Conservation (phyloP, 139 green algal genomes). For the Desmodesmus armatus region DNA sequence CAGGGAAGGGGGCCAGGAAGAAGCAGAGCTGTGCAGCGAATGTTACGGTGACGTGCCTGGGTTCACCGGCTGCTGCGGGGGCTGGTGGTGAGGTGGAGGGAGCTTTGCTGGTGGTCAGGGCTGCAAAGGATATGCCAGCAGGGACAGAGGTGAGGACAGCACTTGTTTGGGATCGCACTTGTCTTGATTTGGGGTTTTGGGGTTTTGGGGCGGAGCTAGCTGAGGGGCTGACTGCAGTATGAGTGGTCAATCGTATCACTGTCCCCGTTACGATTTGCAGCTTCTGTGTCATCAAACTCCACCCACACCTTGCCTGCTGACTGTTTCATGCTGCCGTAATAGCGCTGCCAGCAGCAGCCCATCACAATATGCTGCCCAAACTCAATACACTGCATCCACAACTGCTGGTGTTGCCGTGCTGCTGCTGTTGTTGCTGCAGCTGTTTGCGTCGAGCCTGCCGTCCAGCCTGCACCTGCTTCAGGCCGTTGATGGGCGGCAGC, state of each 20-base stretch:
- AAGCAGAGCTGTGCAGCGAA: background rate
- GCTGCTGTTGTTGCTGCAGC: background rate
- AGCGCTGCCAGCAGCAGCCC: too few species aligned
- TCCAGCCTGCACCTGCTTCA: background rate
- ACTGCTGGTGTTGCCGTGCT: too few species aligned
- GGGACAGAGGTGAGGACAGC: constrained; percentile 21
- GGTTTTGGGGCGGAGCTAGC: background rate
- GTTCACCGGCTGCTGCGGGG: too few species aligned
- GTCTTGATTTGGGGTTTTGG: background rate
- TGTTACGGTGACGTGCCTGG: background rate
- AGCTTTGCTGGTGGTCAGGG: constrained; percentile 3
- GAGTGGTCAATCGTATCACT: too few species aligned
- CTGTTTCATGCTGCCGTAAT: background rate
- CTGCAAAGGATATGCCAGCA: constrained; percentile 23
- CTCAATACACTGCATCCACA: too few species aligned
- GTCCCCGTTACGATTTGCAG: too few species aligned
- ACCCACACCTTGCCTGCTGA: too few species aligned
- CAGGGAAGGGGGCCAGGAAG: background rate
- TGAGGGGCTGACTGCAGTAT: background rate
- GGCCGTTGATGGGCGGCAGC: background rate
- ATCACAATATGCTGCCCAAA: too few species aligned
- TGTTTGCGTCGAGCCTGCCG: too few species aligned
- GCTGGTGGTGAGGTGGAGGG: too few species aligned
- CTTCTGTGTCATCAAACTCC: too few species aligned
- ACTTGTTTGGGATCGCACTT: background rate